Evolutionary conservation across 1,284 basidiomycete genomes (phyloP), one percentile per base, ranked within the genome.

Genomic region (Ganoderma boninense): DNA sequence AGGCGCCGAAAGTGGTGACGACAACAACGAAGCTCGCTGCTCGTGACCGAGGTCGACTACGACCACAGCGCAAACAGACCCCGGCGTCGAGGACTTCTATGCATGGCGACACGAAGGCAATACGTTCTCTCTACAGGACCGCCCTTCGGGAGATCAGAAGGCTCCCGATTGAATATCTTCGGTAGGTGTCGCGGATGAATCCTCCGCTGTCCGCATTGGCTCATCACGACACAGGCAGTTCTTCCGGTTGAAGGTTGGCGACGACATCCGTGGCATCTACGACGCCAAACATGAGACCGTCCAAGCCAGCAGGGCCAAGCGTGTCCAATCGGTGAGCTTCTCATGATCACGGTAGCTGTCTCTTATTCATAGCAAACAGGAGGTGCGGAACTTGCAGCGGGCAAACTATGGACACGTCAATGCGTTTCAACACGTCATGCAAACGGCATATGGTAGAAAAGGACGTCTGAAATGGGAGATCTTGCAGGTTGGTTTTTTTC

Each of bases 391-490:
- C 64, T 79, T 96, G 6, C 80, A 85, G 76, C 82, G 80, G 49
- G 93, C 92, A 11, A 92, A 90, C 75, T 75, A 78, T 11, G 89
- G 91, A 10, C 80, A 87, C 64, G 71, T 77, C 54, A 79, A 83
- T 66, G 87, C 89, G n/a, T 90, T 94, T 72, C 81, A 82, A 11
- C 84, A 87, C 68, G 79, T 94, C n/a, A 82, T 95, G 26, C 87
- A 91, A 73, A 77, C 89, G n/a, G 94, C 94, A n/a, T 95, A 94
- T 79, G 95, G 92, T 23, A 84, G 92, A 68, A 87, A 86, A 71
- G 95, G 94, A 16, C 91, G 87, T 76, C 79, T 95, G 26, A 87
- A 84, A 74, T 86, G 88, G 82, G 91, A 94, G 74, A 80, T 93
- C 40, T 81, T 93, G 78, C 78, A 89, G 81, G 91, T 91, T 70